These are phyloP conservation scores for Mycena latifolia DNA, from an alignment of 768 basidiomycete genomes.

Conservation along the genomic window DNA sequence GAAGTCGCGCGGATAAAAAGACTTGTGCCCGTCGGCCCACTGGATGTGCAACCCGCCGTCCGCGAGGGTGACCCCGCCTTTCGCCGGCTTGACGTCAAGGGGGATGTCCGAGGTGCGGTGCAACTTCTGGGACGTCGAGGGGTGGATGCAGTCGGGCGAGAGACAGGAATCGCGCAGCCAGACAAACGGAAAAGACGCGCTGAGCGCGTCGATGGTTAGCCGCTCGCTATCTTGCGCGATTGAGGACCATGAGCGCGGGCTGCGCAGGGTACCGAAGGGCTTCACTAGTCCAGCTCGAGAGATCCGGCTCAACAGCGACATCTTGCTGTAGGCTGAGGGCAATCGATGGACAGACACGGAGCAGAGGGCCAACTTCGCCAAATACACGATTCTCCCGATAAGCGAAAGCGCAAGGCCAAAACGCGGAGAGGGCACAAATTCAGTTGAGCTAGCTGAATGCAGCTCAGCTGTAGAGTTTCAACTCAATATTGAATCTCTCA, in stretches of 20 bases:
- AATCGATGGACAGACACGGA: too few species aligned
- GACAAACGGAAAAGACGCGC: conserved; percentile 67
- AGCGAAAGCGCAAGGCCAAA: too few species aligned
- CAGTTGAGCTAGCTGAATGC: too few species aligned
- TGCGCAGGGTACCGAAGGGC: too few species aligned
- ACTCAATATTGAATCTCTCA: too few species aligned
- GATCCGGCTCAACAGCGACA: neutral
- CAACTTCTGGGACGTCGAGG: conserved; percentile 83
- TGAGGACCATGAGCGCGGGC: conserved; percentile 18
- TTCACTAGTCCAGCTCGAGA: neutral
- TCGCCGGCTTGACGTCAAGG: conserved; percentile 57
- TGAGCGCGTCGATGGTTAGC: conserved; percentile 55
- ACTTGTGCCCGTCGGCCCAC: conserved; percentile 74
- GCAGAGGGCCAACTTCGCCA: too few species aligned
- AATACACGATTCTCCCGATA: too few species aligned
- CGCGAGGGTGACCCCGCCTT: conserved; percentile 55
- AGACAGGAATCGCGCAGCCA: conserved; percentile 92
- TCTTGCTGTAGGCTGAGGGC: too few species aligned
- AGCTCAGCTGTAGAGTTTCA: too few species aligned
- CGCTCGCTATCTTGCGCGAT: conserved; percentile 13
- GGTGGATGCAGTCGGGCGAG: conserved; percentile 80
- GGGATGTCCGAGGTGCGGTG: conserved; percentile 78
- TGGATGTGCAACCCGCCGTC: conserved; percentile 60
- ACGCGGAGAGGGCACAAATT: too few species aligned
- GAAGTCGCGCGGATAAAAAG: conserved; percentile 64